Evolutionary conservation across 1,139 yeast genomes (phyloP), one percentile per base, ranked within the genome.

Genomic region (Hyphopichia wangnamkhiaoensis): DNA sequence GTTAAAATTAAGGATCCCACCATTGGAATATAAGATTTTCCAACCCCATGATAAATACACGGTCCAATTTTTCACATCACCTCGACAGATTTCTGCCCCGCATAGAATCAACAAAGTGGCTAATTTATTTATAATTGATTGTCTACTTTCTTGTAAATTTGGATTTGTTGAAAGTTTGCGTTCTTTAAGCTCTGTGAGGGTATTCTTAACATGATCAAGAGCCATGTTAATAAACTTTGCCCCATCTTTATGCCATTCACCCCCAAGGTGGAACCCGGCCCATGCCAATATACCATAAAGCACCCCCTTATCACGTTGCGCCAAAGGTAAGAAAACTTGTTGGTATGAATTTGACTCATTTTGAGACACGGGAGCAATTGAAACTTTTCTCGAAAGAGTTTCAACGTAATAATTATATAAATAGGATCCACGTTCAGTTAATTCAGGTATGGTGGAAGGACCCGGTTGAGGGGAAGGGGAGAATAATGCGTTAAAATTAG

Each of bases 291-390:
- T 70, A 2, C 85, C 80, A 56, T 81, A 80, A 36, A 87, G 61
- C 2, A 85, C 86, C 1, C 91, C 86, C 31, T 70, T 68, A 50
- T 84, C 86, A 39, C 70, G 66, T 40, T 82, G 81, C 0, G 95
- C 93, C 74, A 87, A 76, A 1, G 94, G 93, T 30, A 87, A 63
- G 55, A 86, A 86, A n/a, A 85, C 82, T 31, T 80, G 80, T 41
- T 80, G 76, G 54, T 82, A 87, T 49, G 82, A 79, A 54, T 86
- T 87, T 25, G 83, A 79, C 25, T 74, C 79, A 36, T 56, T 67
- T 61, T 45, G 71, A 8, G 72, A 63, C n/a, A 47, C 43, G 3
- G 93, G 86, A 1, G 88, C 82, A 37, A 85, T 78, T 13, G 86
- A 80, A 12, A 84, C 76, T 38, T 79, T 68, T 13, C 67, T 65